Evolutionary conservation across 441 rosid species (phyloP), one percentile per base, ranked within the genome.

Genomic region (Corymbia citriodora): DNA sequence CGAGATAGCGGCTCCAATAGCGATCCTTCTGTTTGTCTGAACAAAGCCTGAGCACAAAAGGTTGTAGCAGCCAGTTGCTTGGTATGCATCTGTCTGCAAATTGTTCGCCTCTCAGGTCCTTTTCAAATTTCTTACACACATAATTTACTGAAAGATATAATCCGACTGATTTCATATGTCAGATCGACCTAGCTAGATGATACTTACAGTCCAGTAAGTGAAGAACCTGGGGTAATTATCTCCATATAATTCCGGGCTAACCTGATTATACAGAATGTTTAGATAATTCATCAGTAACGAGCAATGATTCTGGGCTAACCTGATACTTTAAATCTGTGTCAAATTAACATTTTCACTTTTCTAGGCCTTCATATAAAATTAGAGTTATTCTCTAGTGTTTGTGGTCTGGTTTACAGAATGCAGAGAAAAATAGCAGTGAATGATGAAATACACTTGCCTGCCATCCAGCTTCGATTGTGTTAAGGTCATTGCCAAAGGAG

Each of bases 11-110:
- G 91, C 91, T 10, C 91, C 91, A 33, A 90, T 88, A 55, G 91
- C 91, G 49, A 90, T 88, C 88, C 61, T 88, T 79, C 70, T 88
- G 88, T 88, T 90, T 88, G 91, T 90, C 52, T 90, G 91, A 45
- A 90, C 89, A 63, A 90, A 90, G 33, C 91, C 91, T 48, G 91
- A 90, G 88, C 91, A 90, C 50, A 90, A 68, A 40, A 90, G 88
- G 88, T 90, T 90, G 90, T 90, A 90, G 88, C 91, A 90, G 68
- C 91, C 91, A 7, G 91, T 90, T 33, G 91, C 90, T 90, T 82
- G 91, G 82, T 90, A 90, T 59, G 91, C 91, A 88, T 90, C 91
- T 19, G 90, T 90, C 91, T 90, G 90, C 61, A 33, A 82, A 74
- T 57, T 15, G 16, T 55, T 54, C 18, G 8, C 88, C 61, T n/a